Evolutionary conservation across 1,139 yeast genomes (phyloP), one percentile per base, ranked within the genome.

Genomic region (Geotrichum cucujoidarum): DNA sequence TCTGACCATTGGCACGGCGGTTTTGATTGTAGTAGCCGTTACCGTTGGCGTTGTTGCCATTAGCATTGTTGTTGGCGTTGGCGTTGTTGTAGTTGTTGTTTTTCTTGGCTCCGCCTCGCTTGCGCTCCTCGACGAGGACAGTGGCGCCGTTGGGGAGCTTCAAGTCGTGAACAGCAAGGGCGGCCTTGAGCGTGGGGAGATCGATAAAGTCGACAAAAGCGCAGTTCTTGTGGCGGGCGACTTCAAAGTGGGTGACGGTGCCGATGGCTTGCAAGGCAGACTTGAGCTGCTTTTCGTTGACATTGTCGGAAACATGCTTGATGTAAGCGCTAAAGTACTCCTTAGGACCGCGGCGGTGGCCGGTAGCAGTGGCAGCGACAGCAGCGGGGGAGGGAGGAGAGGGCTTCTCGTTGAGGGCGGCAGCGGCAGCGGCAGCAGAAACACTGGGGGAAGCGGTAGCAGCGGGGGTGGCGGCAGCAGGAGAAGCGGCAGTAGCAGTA

Each of bases 161-260:
- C 45, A 65, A 54, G 30, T 59, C 61, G 32, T 64, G 64, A 21
- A 58, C 58, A 34, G 55, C 61, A 39, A 66, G 54, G 2, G 71
- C 71, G 21, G 60, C 55, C 51, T 59, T 60, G 35, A 66, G 57
- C 22, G 66, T 57, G 11, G 56, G 57, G 14, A 60, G 64, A 52
- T 65, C 69, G 36, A 60, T 53, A 48, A 62, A 68, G 49, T 68
- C 72, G n/a, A 68, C 71, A 55, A 66, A 67, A 10, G 69, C 71
- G 43, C 70, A 61, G 51, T 61, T 57, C 49, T 61, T 62, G 22
- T 52, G 50, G 46, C 66, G 59, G 43, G 63, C 64, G 39, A 65
- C 60, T 49, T 68, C 71, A 51, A 67, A 62, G 49, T 66, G 68
- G 38, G 65, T 61, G 47, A 68, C 54, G 8, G 54, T 54, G 36